Evolutionary conservation across 345 rosid genomes (phyloP).

Genomic region (Cardamine resedifolia): DNA sequence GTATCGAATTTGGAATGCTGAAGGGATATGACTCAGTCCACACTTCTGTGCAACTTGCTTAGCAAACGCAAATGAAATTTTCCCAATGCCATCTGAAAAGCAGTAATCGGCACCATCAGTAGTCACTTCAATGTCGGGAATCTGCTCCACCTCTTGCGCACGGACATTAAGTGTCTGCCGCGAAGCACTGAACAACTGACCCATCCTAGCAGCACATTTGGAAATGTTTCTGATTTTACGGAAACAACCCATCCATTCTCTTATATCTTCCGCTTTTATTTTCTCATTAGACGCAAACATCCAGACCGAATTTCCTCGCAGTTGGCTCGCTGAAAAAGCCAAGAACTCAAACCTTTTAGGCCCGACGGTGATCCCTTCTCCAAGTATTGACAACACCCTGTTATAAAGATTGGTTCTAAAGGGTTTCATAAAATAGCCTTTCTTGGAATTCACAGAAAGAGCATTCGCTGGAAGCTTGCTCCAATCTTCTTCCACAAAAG

Average conservation of each 20-base stretch:
- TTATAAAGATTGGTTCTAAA: conserved; percentile 65
- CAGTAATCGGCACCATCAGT: conserved; percentile 68
- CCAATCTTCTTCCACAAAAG: conserved; percentile 98
- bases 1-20: conserved; percentile 93
- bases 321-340: conserved; percentile 94
- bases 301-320: conserved; percentile 89
- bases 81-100: conserved; percentile 97
- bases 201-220: conserved; percentile 97
- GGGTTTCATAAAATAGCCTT: conserved; percentile 67
- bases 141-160: conserved; percentile 65
- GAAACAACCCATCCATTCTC: conserved; percentile 99
- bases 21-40: conserved; percentile 69
- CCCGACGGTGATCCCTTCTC: conserved; percentile 73
- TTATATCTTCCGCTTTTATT: conserved; percentile 70
- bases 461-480: conserved; percentile 68
- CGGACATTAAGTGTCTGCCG: conserved; percentile 66
- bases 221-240: conserved; percentile 71
- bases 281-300: conserved; percentile 90
- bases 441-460: conserved; percentile 63
- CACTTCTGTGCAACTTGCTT: conserved; percentile 74
- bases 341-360: conserved; percentile 74
- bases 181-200: conserved; percentile 92
- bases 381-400: conserved; percentile 69
- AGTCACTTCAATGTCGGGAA: conserved; percentile 77
- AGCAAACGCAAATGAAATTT: conserved; percentile 75